These are phyloP conservation scores for Isatis lusitanica DNA, from an alignment of 441 rosid genomes.

Conservation along the genomic window DNA sequence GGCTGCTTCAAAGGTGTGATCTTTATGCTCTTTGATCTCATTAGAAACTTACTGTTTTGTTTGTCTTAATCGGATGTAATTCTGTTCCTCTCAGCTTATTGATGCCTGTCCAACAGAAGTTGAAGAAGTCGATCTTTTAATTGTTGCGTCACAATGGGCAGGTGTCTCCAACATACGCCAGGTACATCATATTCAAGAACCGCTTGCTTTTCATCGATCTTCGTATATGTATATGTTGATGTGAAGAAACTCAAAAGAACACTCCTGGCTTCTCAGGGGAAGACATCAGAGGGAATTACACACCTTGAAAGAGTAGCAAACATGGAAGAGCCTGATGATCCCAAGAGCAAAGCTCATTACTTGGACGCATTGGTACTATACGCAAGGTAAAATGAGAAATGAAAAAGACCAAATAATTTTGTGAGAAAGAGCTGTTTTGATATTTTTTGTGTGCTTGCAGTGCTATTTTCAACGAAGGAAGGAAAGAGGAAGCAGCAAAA, in stretches of 20 bases:
- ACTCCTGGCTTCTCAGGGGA: slow-evolving; percentile 52
- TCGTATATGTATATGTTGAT: background rate
- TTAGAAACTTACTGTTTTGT: background rate
- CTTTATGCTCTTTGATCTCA: background rate
- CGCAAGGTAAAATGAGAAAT: slow-evolving; percentile 51
- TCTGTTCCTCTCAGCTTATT: slow-evolving; percentile 55
- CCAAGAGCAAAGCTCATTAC: slow-evolving; percentile 69
- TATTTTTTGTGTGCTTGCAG: slow-evolving; percentile 42
- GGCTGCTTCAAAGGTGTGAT: slow-evolving; percentile 74
- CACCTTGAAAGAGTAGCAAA: slow-evolving; percentile 75
- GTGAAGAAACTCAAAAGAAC: background rate
- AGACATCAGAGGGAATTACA: slow-evolving; percentile 57
- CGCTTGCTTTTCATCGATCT: background rate
- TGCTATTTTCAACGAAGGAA: slow-evolving; percentile 56
- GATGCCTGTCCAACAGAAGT: slow-evolving; percentile 46
- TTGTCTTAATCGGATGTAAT: background rate
- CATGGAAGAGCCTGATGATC: slow-evolving; percentile 73
- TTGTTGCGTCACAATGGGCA: slow-evolving; percentile 81
- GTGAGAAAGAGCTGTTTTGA: background rate
- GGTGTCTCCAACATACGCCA: slow-evolving; percentile 65
- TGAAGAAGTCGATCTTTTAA: slow-evolving; percentile 61
- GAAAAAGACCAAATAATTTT: background rate
- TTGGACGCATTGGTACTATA: slow-evolving; percentile 66
- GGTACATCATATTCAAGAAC: slow-evolving; percentile 40
- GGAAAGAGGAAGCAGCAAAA: slow-evolving; percentile 77